Evolutionary conservation across 1,139 yeast species (phyloP).

Genomic region (Casaregolazyma suthepensis): DNA sequence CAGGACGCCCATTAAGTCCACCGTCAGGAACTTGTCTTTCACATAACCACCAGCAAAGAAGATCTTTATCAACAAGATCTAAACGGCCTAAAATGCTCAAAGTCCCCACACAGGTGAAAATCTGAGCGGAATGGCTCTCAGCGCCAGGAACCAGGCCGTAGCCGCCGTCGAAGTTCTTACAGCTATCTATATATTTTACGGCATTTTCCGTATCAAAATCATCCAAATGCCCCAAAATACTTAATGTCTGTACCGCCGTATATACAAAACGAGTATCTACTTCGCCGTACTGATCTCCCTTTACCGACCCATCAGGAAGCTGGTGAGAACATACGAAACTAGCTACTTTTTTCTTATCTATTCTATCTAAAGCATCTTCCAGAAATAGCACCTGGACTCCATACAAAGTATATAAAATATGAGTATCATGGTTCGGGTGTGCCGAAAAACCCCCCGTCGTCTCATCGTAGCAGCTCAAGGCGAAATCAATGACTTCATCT

Average conservation of each 20-base stretch:
- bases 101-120: conserved; percentile 78
- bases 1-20: conserved; percentile 95
- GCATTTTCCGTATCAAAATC: conserved; percentile 58
- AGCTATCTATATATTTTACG: conserved; percentile 54
- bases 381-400: conserved; percentile 75
- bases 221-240: conserved; percentile 62
- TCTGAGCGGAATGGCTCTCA: conserved; percentile 92
- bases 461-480: conserved; percentile 53
- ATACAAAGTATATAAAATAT: conserved; percentile 77
- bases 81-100: conserved; percentile 63
- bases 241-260: conserved; percentile 67
- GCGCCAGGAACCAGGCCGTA: conserved; percentile 93
- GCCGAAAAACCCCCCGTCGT: conserved; percentile 80
- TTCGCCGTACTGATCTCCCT: conserved; percentile 89
- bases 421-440: conserved; percentile 85
- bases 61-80: conserved; percentile 46
- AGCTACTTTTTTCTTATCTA: conserved; percentile 36
- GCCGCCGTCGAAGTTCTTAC: conserved; percentile 93
- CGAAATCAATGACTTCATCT: conserved; percentile 58
- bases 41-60: conserved; percentile 71
- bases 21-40: conserved; percentile 90
- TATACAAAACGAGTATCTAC: conserved; percentile 87
- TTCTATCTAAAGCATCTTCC: conserved; percentile 50
- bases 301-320: conserved; percentile 72
- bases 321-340: conserved; percentile 47